A percentile compares a stretch with the other conserved stretches of the same genome.
Conservation (phyloP, 2,329 filamentous ascomycete genomes). For the Cytospora paraplurivora region DNA sequence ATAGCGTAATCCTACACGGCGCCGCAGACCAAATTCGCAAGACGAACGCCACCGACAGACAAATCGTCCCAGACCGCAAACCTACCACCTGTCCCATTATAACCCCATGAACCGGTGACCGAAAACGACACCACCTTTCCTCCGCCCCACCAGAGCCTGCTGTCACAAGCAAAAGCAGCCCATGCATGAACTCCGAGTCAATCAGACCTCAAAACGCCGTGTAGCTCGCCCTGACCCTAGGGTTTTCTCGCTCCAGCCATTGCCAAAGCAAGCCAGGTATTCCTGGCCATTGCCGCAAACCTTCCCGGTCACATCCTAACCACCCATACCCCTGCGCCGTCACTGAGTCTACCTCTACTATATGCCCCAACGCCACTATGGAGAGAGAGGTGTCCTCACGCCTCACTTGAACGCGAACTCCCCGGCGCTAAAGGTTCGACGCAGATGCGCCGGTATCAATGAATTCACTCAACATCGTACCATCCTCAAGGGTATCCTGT, state of each 20-base stretch:
- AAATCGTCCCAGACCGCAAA: neutral
- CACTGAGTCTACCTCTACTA: neutral
- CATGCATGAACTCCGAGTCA: conserved; percentile 1
- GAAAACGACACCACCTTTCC: neutral
- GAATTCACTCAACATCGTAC: neutral
- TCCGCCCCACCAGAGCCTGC: neutral
- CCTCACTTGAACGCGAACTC: neutral
- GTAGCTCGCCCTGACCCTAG: neutral
- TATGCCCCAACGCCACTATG: neutral
- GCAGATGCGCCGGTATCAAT: neutral
- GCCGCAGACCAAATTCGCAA: neutral
- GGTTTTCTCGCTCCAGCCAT: neutral
- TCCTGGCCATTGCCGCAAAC: neutral
- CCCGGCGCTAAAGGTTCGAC: neutral
- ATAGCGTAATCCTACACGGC: neutral
- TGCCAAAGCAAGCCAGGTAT: neutral
- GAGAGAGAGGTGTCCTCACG: neutral
- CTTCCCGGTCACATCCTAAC: neutral
- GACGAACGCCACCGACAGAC: neutral
- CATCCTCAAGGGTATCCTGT: conserved; percentile 3
- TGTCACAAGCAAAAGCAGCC: neutral
- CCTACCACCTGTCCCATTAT: neutral
- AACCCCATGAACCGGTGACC: neutral
- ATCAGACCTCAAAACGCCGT: conserved; percentile 7
- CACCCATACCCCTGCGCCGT: neutral